Base-by-base conservation (phyloP, 73 alveolate genomes). In the Urostyla sp. region DNA sequence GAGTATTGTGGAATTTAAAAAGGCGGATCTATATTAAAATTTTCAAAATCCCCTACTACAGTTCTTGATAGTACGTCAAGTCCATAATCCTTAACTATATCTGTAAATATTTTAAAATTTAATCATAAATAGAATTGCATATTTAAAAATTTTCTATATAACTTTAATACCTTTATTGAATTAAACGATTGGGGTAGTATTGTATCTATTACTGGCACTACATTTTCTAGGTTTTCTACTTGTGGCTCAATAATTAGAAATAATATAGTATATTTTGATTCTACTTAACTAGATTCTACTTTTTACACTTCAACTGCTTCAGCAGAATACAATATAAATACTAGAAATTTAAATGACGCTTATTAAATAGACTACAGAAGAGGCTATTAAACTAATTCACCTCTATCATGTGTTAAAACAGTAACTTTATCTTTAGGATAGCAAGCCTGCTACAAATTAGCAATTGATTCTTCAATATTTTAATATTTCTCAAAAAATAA, bases 201-300 rank as follows among this genome's bases (percentile, higher is more conserved):
- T 27, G 58, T 69, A 30, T 4, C 1, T 0, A 24, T 69, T n/a
- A n/a, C 16, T 31, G 49, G 49, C n/a, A 27, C 72, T 27, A 5
- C 7, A 44, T 69, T 69, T 23, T 5, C 1, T 20, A 44, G 34
- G 4, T 6, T 69, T 7, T 28, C 27, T 34, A 48, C 83, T 13
- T 69, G 83, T 30, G 83, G 83, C 13, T 23, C 83, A 7, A 69
- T 69, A 3, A 45, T 69, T 7, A 69, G 83, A 49, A 69, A 69
- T 28, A 24, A 30, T 40, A 44, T 28, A 43, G 58, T 24, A 6
- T 5, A 11, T 11, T 63, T 28, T 40, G 2, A 38, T 10, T 4
- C 55, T n/a, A n/a, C n/a, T n/a, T 26, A 37, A 34, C 35, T 46
- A 37, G 20, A 28, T 40, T 3, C 7, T 7, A 38, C 23, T 11